Conservation (phyloP, 2,329 filamentous ascomycete species). For the Nakataea oryzae region DNA sequence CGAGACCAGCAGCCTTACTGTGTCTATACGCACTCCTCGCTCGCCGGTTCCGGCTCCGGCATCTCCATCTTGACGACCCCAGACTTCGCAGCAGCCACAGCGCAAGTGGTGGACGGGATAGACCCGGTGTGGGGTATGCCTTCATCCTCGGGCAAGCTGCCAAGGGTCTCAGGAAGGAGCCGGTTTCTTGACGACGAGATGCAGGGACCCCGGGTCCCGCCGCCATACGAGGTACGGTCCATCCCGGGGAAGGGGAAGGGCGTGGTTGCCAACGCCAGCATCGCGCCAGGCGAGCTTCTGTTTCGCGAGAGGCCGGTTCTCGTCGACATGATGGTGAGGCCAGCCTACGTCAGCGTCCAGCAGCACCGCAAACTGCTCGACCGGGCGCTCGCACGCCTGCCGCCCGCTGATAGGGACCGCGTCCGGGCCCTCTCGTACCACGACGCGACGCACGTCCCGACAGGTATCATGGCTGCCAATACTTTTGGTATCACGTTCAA, state of each 20-base stretch:
- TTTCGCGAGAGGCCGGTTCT: constrained; percentile 12
- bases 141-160: background rate
- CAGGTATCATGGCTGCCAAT: background rate
- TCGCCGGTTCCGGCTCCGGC: constrained; percentile 11
- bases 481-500: background rate
- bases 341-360: constrained; percentile 5
- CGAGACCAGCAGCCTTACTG: constrained; percentile 9
- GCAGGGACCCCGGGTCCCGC: background rate
- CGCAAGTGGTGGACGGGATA: constrained; percentile 12
- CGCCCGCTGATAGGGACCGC: constrained; percentile 1
- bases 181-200: background rate
- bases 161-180: background rate
- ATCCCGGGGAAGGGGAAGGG: constrained; percentile 14
- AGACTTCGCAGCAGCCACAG: constrained; percentile 11
- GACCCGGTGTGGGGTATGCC: constrained; percentile 5
- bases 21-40: constrained; percentile 13
- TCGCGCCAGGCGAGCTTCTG: constrained; percentile 9
- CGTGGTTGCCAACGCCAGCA: constrained; percentile 10
- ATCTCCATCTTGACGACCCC: constrained; percentile 14
- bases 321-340: constrained; percentile 6
- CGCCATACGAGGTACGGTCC: constrained; percentile 9
- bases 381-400: constrained; percentile 8
- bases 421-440: background rate
- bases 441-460: constrained; percentile 4
- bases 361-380: constrained; percentile 6